phyloP scores from a whole-genome alignment of 768 basidiomycete species.

The Xerocomus brunneocitrinus region DNA sequence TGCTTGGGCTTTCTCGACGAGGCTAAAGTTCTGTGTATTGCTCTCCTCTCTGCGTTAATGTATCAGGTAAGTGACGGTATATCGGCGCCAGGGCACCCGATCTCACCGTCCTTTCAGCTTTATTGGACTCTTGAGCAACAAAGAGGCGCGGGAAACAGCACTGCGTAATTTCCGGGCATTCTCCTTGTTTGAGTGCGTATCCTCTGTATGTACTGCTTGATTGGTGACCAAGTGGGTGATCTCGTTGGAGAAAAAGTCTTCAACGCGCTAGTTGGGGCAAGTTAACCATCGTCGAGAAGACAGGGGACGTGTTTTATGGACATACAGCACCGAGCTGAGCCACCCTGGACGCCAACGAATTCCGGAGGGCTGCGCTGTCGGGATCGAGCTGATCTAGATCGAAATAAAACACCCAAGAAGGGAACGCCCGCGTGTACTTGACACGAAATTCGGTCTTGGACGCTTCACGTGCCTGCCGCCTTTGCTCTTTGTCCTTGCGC shows the following conservation, averaged over 20 bases:
- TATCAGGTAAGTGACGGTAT: background rate
- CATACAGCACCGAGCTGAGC: conserved; percentile 73
- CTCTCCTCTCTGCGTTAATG: conserved; percentile 25
- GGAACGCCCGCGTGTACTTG: conserved; percentile 86
- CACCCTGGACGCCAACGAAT: conserved; percentile 52
- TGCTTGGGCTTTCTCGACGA: conserved; percentile 61
- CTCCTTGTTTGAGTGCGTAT: conserved; percentile 55
- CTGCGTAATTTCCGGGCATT: conserved; percentile 43
- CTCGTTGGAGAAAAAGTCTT: conserved; percentile 82
- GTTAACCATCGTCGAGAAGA: conserved; percentile 2
- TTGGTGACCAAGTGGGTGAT: conserved; percentile 88
- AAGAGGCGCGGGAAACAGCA: conserved; percentile 20
- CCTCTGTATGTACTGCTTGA: conserved; percentile 36
- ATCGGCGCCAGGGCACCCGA: background rate
- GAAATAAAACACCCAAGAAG: conserved; percentile 80
- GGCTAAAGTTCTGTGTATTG: conserved; percentile 37
- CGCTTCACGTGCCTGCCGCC: conserved; percentile 47
- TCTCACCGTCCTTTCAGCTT: conserved; percentile 56
- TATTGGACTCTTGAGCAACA: conserved; percentile 57
- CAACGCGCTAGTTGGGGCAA: conserved; percentile 55
- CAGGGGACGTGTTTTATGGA: conserved; percentile 11
- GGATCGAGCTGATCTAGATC: conserved; percentile 53
- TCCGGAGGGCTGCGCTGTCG: conserved; percentile 32
- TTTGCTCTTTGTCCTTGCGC: conserved; percentile 45
- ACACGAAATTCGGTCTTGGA: conserved; percentile 68